Percentiles rank a stretch among this genome's conserved stretches.
Evolutionary conservation across 164 flowering plant species (phyloP).

Genomic region (Cinnamomum chago): DNA sequence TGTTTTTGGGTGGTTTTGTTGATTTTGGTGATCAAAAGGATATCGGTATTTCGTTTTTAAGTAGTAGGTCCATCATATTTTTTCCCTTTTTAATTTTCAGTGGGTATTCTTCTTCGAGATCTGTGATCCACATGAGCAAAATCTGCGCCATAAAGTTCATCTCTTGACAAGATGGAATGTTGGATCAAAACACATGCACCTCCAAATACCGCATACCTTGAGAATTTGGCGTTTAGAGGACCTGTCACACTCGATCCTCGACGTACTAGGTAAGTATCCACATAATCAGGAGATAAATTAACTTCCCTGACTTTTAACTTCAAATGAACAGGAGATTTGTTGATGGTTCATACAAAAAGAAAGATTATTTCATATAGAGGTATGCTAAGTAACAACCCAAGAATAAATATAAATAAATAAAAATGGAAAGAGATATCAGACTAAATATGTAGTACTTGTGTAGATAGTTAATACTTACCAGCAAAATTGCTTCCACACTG

Average conservation of each 20-base stretch:
- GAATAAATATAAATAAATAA: too few relatives aligned
- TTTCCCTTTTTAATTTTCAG: too few relatives aligned
- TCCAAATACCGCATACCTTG: too few relatives aligned
- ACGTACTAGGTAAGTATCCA: neutral
- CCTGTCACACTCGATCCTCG: neutral
- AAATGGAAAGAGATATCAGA: neutral
- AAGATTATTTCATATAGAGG: neutral
- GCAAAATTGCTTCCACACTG: conserved; percentile 92
- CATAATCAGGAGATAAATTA: neutral
- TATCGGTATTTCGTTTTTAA: too few relatives aligned
- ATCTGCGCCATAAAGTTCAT: too few relatives aligned
- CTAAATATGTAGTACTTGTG: neutral
- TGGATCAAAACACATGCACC: too few relatives aligned
- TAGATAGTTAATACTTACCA: conserved; percentile 41
- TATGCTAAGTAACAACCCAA: neutral
- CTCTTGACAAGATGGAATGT: too few relatives aligned
- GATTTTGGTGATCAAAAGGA: too few relatives aligned
- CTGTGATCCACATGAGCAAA: too few relatives aligned
- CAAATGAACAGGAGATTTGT: neutral
- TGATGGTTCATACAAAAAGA: neutral
- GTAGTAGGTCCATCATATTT: too few relatives aligned
- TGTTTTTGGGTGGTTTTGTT: too few relatives aligned
- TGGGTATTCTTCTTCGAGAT: too few relatives aligned
- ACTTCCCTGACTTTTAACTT: neutral
- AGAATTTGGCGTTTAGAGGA: neutral